Percentiles rank a stretch among this genome's conserved stretches.
phyloP scores from a whole-genome alignment of 2,329 filamentous ascomycete species.

The Aurifilum marmelostoma region DNA sequence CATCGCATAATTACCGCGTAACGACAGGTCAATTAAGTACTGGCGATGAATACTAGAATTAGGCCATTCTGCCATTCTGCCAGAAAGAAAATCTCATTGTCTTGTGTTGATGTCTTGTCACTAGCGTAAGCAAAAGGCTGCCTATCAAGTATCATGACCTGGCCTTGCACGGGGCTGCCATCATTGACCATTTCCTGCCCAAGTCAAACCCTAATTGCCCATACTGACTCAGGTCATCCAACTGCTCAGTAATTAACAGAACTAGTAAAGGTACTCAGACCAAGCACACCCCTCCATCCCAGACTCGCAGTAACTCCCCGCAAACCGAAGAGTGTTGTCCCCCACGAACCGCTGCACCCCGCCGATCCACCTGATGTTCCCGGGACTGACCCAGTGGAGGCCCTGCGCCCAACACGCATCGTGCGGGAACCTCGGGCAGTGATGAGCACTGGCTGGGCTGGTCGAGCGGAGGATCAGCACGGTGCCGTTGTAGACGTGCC shows the following conservation, averaged over 20 bases:
- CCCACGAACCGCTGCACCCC: constrained; percentile 12
- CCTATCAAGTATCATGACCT: no score
- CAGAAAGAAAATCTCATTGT: no score
- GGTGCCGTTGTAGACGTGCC: constrained; percentile 2
- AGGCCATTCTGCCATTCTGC: no score
- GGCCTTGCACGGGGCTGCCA: no score
- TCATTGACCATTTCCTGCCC: no score
- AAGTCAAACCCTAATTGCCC: no score
- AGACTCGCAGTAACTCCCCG: constrained; percentile 20
- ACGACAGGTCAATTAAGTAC: no score
- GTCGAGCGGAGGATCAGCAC: constrained; percentile 22
- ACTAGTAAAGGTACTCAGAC: constrained; percentile 24
- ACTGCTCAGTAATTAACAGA: neutral
- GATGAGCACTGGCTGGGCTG: constrained; percentile 12
- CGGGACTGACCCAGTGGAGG: constrained; percentile 14
- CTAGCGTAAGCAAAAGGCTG: no score
- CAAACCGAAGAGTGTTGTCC: neutral
- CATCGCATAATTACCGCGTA: no score
- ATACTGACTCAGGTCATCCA: no score
- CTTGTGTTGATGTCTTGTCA: neutral
- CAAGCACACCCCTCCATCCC: constrained; percentile 19
- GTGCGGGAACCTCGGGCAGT: constrained; percentile 14
- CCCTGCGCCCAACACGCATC: constrained; percentile 26
- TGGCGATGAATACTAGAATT: no score
- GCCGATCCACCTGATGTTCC: neutral